These are phyloP conservation scores for Ascochyta viciae-villosae DNA, from an alignment of 2,329 filamentous ascomycete genomes.

Conservation along the genomic window DNA sequence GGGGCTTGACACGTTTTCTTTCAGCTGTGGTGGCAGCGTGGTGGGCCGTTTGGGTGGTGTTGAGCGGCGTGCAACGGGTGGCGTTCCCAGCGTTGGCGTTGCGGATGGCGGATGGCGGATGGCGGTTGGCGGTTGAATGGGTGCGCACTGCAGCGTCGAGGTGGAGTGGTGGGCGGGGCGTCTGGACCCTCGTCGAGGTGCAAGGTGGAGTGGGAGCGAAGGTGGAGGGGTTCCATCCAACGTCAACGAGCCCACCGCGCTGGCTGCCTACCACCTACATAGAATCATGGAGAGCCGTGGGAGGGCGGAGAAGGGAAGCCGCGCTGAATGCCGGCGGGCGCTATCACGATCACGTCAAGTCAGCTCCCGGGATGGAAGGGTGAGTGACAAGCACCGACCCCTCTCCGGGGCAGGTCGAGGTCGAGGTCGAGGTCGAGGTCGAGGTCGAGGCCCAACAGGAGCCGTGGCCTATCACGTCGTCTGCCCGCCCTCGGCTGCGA, in stretches of 20 bases:
- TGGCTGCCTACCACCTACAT: too few relatives aligned
- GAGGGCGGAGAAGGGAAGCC: background rate
- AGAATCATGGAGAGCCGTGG: too few relatives aligned
- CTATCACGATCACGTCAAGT: too few relatives aligned
- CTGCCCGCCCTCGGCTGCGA: conserved; percentile 11
- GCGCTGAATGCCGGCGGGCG: conserved; percentile 8
- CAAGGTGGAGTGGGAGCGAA: too few relatives aligned
- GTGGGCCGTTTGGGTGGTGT: conserved; percentile 23
- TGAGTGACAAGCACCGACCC: too few relatives aligned
- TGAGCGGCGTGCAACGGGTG: conserved; percentile 26
- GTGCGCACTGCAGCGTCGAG: background rate
- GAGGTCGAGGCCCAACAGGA: conserved; percentile 12
- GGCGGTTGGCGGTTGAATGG: background rate
- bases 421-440: too few relatives aligned
- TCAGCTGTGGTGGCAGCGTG: conserved; percentile 11
- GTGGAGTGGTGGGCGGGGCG: background rate
- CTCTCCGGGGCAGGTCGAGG: too few relatives aligned
- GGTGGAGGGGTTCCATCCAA: too few relatives aligned
- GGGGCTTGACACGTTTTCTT: conserved; percentile 12
- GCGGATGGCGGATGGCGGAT: too few relatives aligned
- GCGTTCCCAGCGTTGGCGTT: conserved; percentile 13
- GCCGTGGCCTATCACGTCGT: conserved; percentile 20
- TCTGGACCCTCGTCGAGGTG: background rate
- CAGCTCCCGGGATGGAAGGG: too few relatives aligned
- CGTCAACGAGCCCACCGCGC: background rate